phyloP scores from a whole-genome alignment of 2,329 filamentous ascomycete species.

The Trichoderma simmonsii region DNA sequence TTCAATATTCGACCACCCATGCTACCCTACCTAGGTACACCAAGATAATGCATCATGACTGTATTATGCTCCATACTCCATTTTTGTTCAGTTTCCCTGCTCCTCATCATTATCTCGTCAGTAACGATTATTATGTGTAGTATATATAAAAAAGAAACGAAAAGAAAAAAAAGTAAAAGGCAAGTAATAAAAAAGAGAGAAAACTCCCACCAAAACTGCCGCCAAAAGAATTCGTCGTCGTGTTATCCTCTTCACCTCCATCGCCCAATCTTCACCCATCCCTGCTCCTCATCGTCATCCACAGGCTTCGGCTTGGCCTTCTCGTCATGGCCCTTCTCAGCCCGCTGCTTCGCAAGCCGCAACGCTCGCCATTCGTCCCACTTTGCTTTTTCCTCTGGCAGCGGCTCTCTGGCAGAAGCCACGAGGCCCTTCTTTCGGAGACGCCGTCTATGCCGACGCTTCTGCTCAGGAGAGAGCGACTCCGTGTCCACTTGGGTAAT shows the following conservation, averaged over 20 bases:
- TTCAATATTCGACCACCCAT: background rate
- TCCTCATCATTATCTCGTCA: conserved; percentile 10
- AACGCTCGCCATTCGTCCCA: conserved; percentile 45
- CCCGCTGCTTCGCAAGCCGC: conserved; percentile 40
- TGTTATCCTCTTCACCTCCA: background rate
- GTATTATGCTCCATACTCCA: background rate
- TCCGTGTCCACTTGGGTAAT: conserved; percentile 43
- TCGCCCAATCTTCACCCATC: conserved; percentile 27
- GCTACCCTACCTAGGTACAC: background rate
- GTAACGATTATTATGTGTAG: background rate
- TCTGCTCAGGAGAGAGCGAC: conserved; percentile 45
- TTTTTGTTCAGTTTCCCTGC: background rate
- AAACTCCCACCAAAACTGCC: background rate
- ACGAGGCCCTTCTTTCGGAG: conserved; percentile 46
- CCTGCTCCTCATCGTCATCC: conserved; percentile 25
- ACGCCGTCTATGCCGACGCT: conserved; percentile 48
- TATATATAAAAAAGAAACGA: background rate
- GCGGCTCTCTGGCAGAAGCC: conserved; percentile 34
- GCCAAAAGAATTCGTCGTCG: background rate
- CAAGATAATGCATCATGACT: background rate
- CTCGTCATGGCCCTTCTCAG: conserved; percentile 38
- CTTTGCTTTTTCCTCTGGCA: conserved; percentile 41
- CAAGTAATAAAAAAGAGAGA: background rate
- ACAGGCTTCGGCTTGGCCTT: conserved; percentile 34
- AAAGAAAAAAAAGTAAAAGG: background rate